phyloP scores from a whole-genome alignment of 78 protist genomes.

The Dictyostelium intermedium region DNA sequence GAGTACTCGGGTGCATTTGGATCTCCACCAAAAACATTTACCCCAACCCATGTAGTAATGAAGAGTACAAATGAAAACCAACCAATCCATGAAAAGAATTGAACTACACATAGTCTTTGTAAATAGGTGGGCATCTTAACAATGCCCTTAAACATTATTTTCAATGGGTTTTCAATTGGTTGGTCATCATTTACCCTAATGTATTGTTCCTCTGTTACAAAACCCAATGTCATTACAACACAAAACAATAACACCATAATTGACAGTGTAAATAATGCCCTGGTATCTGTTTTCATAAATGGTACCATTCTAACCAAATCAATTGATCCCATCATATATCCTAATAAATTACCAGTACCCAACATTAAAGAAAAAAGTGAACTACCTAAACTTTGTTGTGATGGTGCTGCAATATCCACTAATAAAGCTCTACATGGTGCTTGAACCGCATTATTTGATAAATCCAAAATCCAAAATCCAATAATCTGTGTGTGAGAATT shows the following conservation, averaged over 20 bases:
- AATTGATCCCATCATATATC: conserved; percentile 69
- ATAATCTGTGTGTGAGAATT: conserved; percentile 63
- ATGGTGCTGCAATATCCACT: conserved; percentile 78
- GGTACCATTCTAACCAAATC: conserved; percentile 30
- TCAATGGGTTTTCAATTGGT: conserved; percentile 36
- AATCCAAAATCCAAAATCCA: conserved; percentile 86
- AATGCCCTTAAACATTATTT: conserved; percentile 34
- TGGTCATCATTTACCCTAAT: neutral
- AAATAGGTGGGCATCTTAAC: conserved; percentile 47
- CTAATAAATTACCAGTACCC: conserved; percentile 78
- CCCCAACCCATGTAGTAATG: conserved; percentile 82
- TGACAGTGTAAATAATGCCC: conserved; percentile 65
- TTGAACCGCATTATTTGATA: conserved; percentile 83
- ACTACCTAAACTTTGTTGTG: conserved; percentile 80
- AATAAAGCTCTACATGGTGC: conserved; percentile 82
- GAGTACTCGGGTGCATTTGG: conserved; percentile 73
- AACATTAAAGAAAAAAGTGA: conserved; percentile 75
- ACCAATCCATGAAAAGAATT: conserved; percentile 86
- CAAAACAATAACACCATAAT: conserved; percentile 37
- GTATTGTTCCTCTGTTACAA: conserved; percentile 30
- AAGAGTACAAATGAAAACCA: conserved; percentile 78
- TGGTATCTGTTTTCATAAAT: conserved; percentile 46
- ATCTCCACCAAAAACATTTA: conserved; percentile 61
- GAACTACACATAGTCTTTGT: conserved; percentile 50
- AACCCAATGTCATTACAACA: conserved; percentile 11